Percentiles rank a stretch among this genome's conserved stretches.
Conservation (phyloP, 306 rosid genomes). For the Quercus mongolica region DNA sequence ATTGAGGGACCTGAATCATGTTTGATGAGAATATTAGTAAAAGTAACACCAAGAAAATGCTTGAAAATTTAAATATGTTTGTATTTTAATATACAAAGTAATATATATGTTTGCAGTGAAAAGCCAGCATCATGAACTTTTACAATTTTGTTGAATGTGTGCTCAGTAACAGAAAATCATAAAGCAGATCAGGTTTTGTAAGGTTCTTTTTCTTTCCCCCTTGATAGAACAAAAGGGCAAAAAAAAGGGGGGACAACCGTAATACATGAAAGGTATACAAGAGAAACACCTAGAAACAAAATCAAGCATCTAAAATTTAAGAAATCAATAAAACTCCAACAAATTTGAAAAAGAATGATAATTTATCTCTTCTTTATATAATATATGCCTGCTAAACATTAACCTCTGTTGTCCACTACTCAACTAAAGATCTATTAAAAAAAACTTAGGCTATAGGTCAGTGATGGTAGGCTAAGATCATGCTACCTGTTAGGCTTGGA, state of each 20-base stretch:
- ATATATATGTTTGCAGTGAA: not conserved
- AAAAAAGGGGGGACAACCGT: too few relatives aligned
- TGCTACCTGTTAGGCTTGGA: not conserved
- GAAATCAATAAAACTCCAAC: too few relatives aligned
- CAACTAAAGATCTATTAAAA: not conserved
- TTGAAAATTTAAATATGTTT: not conserved
- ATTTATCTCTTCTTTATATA: not conserved
- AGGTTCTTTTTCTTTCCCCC: not conserved
- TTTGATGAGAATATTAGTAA: slow-evolving; percentile 14
- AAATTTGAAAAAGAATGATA: not conserved
- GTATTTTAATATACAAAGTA: slow-evolving; percentile 6
- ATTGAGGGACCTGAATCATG: slow-evolving; percentile 85
- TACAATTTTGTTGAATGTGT: slow-evolving; percentile 7
- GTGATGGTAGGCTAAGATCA: not conserved
- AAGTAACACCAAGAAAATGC: not conserved
- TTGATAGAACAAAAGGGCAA: too few relatives aligned
- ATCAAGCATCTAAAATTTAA: too few relatives aligned
- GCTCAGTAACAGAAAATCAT: not conserved
- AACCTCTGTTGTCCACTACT: not conserved
- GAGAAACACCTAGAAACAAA: too few relatives aligned
- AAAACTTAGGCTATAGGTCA: not conserved
- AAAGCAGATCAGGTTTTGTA: not conserved
- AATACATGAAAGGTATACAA: too few relatives aligned
- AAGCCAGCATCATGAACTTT: slow-evolving; percentile 28
- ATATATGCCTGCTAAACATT: not conserved